phyloP scores from a whole-genome alignment of 2,329 filamentous ascomycete genomes.

The Colletotrichum graminicola region DNA sequence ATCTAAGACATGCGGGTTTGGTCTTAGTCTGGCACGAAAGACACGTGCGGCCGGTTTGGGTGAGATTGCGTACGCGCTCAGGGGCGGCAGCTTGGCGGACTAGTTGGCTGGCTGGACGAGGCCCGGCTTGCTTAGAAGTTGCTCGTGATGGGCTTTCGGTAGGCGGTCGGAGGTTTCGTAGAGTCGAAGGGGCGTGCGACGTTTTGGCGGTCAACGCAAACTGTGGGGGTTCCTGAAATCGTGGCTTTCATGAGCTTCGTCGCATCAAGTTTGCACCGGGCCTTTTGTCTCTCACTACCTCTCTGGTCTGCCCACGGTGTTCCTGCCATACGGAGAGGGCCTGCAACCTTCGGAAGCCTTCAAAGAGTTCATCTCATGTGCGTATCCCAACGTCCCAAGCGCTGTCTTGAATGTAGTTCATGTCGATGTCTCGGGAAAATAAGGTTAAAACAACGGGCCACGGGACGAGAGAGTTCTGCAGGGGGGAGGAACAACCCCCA shows the following conservation, averaged over 20 bases:
- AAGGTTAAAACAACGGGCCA: slow-evolving; percentile 5
- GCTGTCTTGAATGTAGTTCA: not conserved
- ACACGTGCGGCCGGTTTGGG: not conserved
- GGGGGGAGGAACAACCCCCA: not conserved
- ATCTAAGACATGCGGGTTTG: not conserved
- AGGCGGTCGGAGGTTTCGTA: not conserved
- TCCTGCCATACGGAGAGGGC: not conserved
- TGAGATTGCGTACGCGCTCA: not conserved
- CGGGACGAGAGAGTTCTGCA: not conserved
- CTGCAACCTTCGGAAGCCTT: not conserved
- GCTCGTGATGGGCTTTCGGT: not conserved
- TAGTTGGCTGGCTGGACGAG: not conserved
- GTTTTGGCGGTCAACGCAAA: not conserved
- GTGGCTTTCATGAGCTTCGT: slow-evolving; percentile 7
- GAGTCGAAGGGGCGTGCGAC: not conserved
- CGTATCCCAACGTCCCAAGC: not conserved
- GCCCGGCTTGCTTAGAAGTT: not conserved
- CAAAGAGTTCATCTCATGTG: slow-evolving; percentile 2
- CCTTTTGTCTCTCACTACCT: not conserved
- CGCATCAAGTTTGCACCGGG: not conserved
- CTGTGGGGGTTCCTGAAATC: too few species aligned
- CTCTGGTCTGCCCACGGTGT: not conserved
- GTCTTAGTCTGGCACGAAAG: not conserved
- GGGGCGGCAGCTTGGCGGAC: not conserved
- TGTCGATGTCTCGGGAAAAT: slow-evolving; percentile 1